Conservation (phyloP, 2,329 filamentous ascomycete genomes). For the Aureobasidium sp. region DNA sequence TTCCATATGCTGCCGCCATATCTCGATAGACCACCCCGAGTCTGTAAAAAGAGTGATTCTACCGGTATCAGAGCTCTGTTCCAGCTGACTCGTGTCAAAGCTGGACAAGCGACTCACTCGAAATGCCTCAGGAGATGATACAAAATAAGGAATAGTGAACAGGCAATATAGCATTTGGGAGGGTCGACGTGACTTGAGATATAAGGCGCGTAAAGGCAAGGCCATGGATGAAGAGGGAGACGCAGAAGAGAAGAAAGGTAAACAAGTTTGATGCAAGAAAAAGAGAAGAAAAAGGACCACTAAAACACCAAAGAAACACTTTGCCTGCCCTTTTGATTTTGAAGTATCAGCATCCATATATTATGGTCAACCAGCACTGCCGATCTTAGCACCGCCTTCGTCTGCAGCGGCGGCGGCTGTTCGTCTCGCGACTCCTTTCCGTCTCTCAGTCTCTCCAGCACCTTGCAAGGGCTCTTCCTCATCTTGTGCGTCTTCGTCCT, state of each 20-base stretch:
- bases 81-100: not conserved
- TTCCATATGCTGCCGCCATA: not conserved
- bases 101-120: no score
- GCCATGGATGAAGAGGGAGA: not conserved
- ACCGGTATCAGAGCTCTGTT: not conserved
- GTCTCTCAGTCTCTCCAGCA: not conserved
- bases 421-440: constrained; percentile 1
- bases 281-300: not conserved
- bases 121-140: not conserved
- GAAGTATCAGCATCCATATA: not conserved
- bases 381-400: constrained; percentile 9
- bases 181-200: not conserved
- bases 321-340: not conserved
- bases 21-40: not conserved
- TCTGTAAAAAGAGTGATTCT: not conserved
- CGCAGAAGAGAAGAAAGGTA: not conserved
- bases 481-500: constrained; percentile 15
- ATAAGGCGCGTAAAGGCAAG: not conserved
- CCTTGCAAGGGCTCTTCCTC: constrained; percentile 11
- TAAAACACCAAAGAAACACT: not conserved
- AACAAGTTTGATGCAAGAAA: not conserved
- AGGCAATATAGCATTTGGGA: not conserved
- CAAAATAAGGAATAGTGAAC: not conserved
- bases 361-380: not conserved
- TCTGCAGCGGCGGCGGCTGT: not conserved